Percentiles rank a stretch among this genome's conserved stretches.
phyloP scores from a whole-genome alignment of 2,329 filamentous ascomycete species.

The Aschersonia sp. region DNA sequence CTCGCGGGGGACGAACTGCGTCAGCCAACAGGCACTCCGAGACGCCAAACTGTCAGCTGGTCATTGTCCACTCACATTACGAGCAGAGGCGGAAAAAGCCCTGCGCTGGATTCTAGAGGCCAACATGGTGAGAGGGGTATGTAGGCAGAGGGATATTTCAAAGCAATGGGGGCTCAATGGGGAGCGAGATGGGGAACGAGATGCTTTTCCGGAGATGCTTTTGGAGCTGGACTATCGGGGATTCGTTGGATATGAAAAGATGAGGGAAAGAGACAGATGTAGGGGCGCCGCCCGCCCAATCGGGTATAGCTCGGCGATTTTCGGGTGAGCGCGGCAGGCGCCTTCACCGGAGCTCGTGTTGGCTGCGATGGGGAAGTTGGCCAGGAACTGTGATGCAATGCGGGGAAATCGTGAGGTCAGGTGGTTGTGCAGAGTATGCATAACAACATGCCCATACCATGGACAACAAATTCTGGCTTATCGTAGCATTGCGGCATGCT shows the following conservation, averaged over 20 bases:
- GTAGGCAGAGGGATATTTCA: conserved; percentile 2
- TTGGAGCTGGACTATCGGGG: too few relatives aligned
- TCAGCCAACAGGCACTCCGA: background rate
- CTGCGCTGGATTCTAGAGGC: conserved; percentile 57
- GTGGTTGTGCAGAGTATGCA: too few relatives aligned
- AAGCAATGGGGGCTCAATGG: conserved; percentile 6
- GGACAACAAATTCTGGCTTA: too few relatives aligned
- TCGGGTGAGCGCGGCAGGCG: conserved; percentile 2
- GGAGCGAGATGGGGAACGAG: conserved; percentile 5
- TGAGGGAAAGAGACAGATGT: background rate
- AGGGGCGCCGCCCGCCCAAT: conserved; percentile 1
- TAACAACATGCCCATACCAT: too few relatives aligned
- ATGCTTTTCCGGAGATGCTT: background rate
- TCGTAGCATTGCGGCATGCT: too few relatives aligned
- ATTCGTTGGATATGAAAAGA: background rate
- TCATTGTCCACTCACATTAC: conserved; percentile 43
- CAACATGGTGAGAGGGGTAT: conserved; percentile 45
- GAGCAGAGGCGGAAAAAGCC: conserved; percentile 68
- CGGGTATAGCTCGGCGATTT: conserved; percentile 11
- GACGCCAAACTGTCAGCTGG: background rate
- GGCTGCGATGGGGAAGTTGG: background rate
- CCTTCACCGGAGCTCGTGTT: background rate
- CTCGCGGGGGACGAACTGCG: conserved; percentile 1
- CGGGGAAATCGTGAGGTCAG: too few relatives aligned
- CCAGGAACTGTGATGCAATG: background rate